Conservation (phyloP, 345 rosid species). For the Hypericum androsaemum region DNA sequence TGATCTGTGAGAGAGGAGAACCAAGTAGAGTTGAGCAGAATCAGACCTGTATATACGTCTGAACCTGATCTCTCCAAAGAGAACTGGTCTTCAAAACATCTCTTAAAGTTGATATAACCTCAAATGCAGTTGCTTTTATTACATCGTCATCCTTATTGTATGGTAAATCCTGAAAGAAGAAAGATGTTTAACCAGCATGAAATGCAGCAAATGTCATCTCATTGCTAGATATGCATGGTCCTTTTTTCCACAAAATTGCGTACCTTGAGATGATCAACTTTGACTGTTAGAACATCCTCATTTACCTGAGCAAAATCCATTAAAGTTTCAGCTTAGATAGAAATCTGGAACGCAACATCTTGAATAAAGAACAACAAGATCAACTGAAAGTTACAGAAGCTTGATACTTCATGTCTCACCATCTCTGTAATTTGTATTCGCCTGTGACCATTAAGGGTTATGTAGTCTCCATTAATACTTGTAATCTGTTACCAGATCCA, state of each 20-base stretch:
- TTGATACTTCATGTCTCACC: conserved; percentile 36
- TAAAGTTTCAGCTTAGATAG: conserved; percentile 9
- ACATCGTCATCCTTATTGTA: conserved; percentile 93
- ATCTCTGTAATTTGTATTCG: conserved; percentile 85
- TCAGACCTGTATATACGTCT: conserved; percentile 73
- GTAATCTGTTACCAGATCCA: conserved; percentile 47
- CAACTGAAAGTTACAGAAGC: neutral
- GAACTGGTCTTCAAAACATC: conserved; percentile 85
- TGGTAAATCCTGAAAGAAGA: conserved; percentile 57
- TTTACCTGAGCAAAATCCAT: conserved; percentile 45
- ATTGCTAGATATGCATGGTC: neutral
- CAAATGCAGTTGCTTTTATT: conserved; percentile 84
- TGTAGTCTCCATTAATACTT: conserved; percentile 86
- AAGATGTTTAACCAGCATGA: conserved; percentile 1
- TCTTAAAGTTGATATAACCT: conserved; percentile 88
- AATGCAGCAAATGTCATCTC: neutral
- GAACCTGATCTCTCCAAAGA: conserved; percentile 95
- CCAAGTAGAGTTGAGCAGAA: neutral
- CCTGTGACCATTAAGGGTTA: conserved; percentile 86
- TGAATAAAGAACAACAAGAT: neutral
- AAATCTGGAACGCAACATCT: neutral
- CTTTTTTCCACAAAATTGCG: neutral
- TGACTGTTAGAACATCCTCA: conserved; percentile 90
- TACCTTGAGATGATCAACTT: conserved; percentile 96
- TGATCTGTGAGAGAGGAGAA: neutral